Percentiles rank a stretch among this genome's conserved stretches.
phyloP scores from a whole-genome alignment of 2,329 filamentous ascomycete species.

The Xylaria multiplex region DNA sequence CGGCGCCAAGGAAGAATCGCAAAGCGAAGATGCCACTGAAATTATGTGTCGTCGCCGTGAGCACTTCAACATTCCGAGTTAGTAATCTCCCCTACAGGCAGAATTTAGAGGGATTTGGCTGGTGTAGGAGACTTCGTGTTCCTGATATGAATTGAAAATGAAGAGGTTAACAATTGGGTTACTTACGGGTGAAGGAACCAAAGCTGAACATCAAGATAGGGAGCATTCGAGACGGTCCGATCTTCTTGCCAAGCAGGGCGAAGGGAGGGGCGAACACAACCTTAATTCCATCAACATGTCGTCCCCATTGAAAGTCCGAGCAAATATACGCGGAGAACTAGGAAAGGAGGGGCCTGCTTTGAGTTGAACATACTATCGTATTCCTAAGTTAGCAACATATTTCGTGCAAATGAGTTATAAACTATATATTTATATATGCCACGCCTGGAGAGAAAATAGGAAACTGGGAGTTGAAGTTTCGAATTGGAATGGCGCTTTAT shows the following conservation, averaged over 20 bases:
- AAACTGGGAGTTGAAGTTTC: not conserved
- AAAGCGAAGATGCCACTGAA: conserved; percentile 74
- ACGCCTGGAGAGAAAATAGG: not conserved
- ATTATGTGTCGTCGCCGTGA: conserved; percentile 65
- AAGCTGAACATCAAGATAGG: conserved; percentile 74
- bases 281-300: conserved; percentile 17
- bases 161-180: not conserved
- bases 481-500: too few species aligned
- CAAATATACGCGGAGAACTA: not conserved
- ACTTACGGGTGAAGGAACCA: conserved; percentile 65
- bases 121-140: not conserved
- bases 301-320: not conserved
- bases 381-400: conserved; percentile 12
- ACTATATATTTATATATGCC: not conserved
- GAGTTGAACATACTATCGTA: conserved; percentile 25
- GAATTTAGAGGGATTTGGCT: not conserved
- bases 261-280: conserved; percentile 75
- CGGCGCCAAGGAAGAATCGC: conserved; percentile 75
- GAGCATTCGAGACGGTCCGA: conserved; percentile 70
- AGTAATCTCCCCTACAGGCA: conserved; percentile 66
- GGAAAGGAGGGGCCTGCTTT: not conserved
- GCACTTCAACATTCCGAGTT: conserved; percentile 58
- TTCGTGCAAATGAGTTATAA: not conserved
- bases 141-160: not conserved
- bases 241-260: conserved; percentile 74